Conservation (phyloP, 805 yeast species). For the Starmerella ratchasimensis region DNA sequence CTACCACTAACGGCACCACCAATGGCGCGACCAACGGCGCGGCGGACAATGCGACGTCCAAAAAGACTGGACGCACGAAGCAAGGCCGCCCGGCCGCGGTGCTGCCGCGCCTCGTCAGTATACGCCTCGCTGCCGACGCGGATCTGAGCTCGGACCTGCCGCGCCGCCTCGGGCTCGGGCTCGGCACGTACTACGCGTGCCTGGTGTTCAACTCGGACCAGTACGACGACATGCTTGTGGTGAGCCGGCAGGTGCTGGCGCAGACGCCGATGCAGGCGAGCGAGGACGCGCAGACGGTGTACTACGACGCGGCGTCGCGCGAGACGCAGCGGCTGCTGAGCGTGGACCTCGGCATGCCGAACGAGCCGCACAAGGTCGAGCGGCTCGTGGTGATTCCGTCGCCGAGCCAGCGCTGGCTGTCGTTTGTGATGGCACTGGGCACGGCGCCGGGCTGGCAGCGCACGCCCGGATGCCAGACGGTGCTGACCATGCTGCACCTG, state of each 20-base stretch:
- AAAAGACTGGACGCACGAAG: too few relatives aligned
- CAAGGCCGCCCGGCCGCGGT: too few relatives aligned
- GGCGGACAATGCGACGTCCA: too few relatives aligned
- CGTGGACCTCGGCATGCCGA: conserved; percentile 53
- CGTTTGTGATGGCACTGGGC: conserved; percentile 57
- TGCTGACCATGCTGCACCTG: conserved; percentile 52
- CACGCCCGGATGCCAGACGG: conserved; percentile 34
- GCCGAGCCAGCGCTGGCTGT: conserved; percentile 48
- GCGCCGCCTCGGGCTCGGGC: conserved; percentile 40
- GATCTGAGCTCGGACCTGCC: too few relatives aligned
- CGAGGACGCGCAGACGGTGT: conserved; percentile 20
- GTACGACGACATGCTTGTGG: conserved; percentile 54
- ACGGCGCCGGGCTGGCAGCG: conserved; percentile 30
- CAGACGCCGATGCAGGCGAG: conserved; percentile 15
- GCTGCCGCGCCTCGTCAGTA: too few relatives aligned
- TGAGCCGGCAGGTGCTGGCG: conserved; percentile 37
- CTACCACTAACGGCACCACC: too few relatives aligned
- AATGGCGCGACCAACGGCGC: too few relatives aligned
- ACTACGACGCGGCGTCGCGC: conserved; percentile 34
- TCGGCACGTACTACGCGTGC: conserved; percentile 54
- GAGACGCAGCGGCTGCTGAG: conserved; percentile 68
- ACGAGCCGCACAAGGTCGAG: conserved; percentile 52
- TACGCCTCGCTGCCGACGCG: too few relatives aligned
- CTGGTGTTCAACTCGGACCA: conserved; percentile 55
- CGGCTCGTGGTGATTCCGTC: conserved; percentile 65